Percentiles rank a stretch among this genome's conserved stretches.
Conservation (phyloP, 1,284 basidiomycete genomes). For the Marasmius sp. region DNA sequence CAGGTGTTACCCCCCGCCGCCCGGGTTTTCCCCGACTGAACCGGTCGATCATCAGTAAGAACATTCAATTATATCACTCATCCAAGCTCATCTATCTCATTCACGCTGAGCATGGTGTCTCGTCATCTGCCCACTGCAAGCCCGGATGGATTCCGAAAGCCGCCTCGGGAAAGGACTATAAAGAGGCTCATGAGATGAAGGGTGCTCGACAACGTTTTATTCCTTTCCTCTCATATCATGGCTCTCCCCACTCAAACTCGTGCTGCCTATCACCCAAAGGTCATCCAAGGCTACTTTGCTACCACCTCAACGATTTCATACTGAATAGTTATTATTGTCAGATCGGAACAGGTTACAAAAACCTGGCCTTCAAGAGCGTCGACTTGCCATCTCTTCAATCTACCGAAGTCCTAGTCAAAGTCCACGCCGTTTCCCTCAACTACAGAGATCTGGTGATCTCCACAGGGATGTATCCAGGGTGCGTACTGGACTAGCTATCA, state of each 20-base stretch:
- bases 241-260: background rate
- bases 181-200: background rate
- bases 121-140: no score
- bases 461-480: background rate
- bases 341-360: background rate
- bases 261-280: background rate
- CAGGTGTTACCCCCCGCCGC: no score
- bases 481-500: background rate
- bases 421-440: background rate
- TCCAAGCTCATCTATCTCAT: no score
- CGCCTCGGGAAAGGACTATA: background rate
- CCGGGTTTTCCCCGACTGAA: no score
- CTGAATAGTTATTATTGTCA: background rate
- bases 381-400: background rate
- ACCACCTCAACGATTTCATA: no score
- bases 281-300: no score
- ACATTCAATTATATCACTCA: no score
- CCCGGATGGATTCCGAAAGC: background rate
- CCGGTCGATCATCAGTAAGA: no score
- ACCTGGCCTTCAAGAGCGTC: background rate
- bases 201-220: background rate
- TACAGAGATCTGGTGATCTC: background rate
- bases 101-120: no score
- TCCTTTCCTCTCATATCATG: background rate
- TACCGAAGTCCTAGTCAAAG: background rate